Conservation (phyloP, 225 moss, liverwort and hornwort genomes). For the Ulota crispa region DNA sequence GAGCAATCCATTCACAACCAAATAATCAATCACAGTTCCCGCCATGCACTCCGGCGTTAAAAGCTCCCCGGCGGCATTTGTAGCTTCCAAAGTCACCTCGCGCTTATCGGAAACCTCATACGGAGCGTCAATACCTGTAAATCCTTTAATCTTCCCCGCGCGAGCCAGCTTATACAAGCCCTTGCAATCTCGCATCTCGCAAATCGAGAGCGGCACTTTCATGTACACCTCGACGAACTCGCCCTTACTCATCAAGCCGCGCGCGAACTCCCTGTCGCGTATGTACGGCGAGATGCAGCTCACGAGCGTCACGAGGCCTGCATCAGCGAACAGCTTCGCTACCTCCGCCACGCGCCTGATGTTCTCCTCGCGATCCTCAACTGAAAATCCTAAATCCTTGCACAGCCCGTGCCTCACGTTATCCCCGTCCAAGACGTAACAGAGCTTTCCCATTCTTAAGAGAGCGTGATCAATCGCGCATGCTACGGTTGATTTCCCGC, state of each 20-base stretch:
- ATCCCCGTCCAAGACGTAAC: conserved; percentile 84
- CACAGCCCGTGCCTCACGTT: conserved; percentile 84
- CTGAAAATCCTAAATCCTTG: conserved; percentile 76
- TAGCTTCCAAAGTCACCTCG: conserved; percentile 60
- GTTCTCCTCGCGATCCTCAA: conserved; percentile 78
- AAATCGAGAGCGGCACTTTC: conserved; percentile 79
- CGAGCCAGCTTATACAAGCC: conserved; percentile 88
- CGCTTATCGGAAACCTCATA: conserved; percentile 71
- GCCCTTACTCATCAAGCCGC: conserved; percentile 50
- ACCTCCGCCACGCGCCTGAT: conserved; percentile 83
- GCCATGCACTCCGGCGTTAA: conserved; percentile 73
- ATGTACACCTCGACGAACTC: conserved; percentile 89
- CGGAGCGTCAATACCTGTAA: conserved; percentile 87
- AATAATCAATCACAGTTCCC: conserved; percentile 49
- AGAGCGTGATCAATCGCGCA: conserved; percentile 69
- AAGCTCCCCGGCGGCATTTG: conserved; percentile 49
- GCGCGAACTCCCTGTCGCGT: conserved; percentile 64
- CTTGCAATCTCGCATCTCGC: conserved; percentile 80
- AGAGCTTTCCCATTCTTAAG: conserved; percentile 62
- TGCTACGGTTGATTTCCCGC: conserved; percentile 87
- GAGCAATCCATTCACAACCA: conserved; percentile 63
- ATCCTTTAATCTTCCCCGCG: conserved; percentile 70
- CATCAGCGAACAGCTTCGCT: conserved; percentile 77
- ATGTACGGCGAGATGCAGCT: conserved; percentile 79
- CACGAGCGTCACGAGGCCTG: conserved; percentile 75